Base-by-base conservation (phyloP, 2,329 filamentous ascomycete genomes). In the Fusarium subglutinans region DNA sequence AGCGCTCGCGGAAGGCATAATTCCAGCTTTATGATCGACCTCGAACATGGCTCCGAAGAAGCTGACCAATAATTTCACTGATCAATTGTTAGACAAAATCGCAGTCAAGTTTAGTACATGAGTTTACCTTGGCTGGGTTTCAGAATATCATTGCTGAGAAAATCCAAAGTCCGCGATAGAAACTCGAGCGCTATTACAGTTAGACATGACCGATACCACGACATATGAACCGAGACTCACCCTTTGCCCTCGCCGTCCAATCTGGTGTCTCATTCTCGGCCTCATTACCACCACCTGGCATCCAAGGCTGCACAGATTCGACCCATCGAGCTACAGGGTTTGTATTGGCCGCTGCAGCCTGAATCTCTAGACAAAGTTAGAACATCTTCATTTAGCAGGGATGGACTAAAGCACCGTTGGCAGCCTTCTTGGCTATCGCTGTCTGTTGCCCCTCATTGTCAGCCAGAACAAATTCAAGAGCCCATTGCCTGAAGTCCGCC, bases 1-100 rank as follows among this genome's bases (percentile, higher is more conserved):
- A 3, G 88, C 88, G 50, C 84, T 87, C 8, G 87, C 83, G 6
- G 88, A 88, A 2, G 88, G 84, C 48, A 87, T 81, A 63, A 90
- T 86, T 45, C 89, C 89, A n/a, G 87, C 88, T 76, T 88, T 88
- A 80, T 90, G 88, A 71, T 90, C 88, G 60, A 88, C 86, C 6
- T 87, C 87, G 72, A 90, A 90, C 83, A 90, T 88, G 66, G 87
- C 86, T 20, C 86, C 86, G 64, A 90, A 90, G 81, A 90, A 90
- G 41, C 82, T 82, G 33, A 89, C 82, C 14, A 89, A 78, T 1
- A 88, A 78, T 56, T 86, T 85, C 38, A 88, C 82, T 84, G 55
- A 17, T 15, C 8, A 15, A 12, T n/a, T 53, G 47, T 79, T 37
- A 79, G 66, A 37, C 17, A 1, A n/a, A 17, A 30, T 24, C 12